Percentiles rank a stretch among this genome's conserved stretches.
phyloP scores from a whole-genome alignment of 2,329 filamentous ascomycete genomes.

The Xylaria digitata region DNA sequence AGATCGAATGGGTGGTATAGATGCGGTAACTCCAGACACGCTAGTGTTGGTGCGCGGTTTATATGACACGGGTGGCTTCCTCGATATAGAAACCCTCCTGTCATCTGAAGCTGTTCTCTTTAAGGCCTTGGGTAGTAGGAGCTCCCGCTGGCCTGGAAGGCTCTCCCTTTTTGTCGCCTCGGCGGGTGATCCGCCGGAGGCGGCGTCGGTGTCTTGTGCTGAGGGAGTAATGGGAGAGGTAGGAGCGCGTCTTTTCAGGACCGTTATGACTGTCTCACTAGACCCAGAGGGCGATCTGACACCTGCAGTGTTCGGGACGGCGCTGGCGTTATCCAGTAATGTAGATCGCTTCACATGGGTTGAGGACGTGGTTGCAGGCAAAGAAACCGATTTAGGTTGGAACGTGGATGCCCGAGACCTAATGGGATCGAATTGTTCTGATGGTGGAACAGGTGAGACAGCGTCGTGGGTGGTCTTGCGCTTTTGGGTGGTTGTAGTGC shows the following conservation, averaged over 20 bases:
- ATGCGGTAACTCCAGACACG: conserved; percentile 48
- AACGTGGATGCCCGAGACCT: conserved; percentile 55
- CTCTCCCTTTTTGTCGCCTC: conserved; percentile 52
- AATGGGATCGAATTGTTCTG: conserved; percentile 44
- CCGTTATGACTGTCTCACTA: conserved; percentile 47
- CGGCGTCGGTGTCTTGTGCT: conserved; percentile 22
- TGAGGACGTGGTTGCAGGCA: conserved; percentile 44
- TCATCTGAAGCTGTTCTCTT: conserved; percentile 61
- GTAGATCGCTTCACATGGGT: conserved; percentile 52
- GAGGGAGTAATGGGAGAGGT: conserved; percentile 38
- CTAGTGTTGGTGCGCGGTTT: conserved; percentile 53
- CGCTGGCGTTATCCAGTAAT: conserved; percentile 50
- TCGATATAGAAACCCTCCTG: conserved; percentile 55
- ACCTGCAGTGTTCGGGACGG: conserved; percentile 35
- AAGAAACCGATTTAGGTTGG: conserved; percentile 49
- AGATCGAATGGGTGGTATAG: conserved; percentile 65
- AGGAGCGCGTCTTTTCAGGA: conserved; percentile 53
- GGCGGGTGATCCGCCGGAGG: conserved; percentile 33
- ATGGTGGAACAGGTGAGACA: conserved; percentile 46
- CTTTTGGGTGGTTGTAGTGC: conserved; percentile 39
- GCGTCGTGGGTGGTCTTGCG: conserved; percentile 28
- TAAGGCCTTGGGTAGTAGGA: conserved; percentile 59
- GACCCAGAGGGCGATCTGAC: conserved; percentile 47
- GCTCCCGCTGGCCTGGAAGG: conserved; percentile 59
- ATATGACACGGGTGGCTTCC: conserved; percentile 64